phyloP scores from a whole-genome alignment of 495 filamentous ascomycete species.

The Hypoxylon fuscum region DNA sequence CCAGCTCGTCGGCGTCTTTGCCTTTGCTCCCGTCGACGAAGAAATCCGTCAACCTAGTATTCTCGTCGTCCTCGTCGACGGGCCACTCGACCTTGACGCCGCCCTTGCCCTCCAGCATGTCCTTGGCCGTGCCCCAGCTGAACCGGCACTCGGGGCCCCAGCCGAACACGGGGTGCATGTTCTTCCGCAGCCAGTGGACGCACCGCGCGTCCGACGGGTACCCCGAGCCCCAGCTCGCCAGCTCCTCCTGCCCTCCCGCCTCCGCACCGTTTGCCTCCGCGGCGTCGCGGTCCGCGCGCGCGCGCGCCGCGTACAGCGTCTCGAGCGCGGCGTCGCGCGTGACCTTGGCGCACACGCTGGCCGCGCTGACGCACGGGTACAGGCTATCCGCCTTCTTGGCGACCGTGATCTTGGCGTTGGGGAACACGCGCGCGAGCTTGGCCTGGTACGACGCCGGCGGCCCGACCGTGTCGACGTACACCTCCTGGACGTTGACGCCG shows the following conservation, averaged over 20 bases:
- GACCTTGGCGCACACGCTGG: slow-evolving; percentile 94
- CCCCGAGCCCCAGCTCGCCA: slow-evolving; percentile 81
- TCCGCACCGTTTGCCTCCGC: too few species aligned
- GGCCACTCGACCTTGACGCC: slow-evolving; percentile 86
- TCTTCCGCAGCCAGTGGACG: slow-evolving; percentile 78
- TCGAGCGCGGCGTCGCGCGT: slow-evolving; percentile 91
- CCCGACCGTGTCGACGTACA: slow-evolving; percentile 96
- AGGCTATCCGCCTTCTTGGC: slow-evolving; percentile 95
- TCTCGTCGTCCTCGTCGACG: slow-evolving; percentile 69
- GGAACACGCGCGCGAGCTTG: slow-evolving; percentile 85
- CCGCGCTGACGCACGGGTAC: slow-evolving; percentile 93
- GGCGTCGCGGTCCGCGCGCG: too few species aligned
- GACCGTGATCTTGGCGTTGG: slow-evolving; percentile 80
- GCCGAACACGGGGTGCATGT: slow-evolving; percentile 93
- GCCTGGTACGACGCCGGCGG: slow-evolving; percentile 82
- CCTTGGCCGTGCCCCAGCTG: slow-evolving; percentile 94
- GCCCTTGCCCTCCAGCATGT: slow-evolving; percentile 78
- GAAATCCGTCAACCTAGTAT: slow-evolving; percentile 76
- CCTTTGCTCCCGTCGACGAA: slow-evolving; percentile 57
- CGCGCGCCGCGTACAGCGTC: slow-evolving; percentile 66
- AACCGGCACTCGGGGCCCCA: slow-evolving; percentile 94
- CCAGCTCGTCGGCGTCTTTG: slow-evolving; percentile 63
- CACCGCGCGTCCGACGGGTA: slow-evolving; percentile 91
- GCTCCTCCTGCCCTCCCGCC: slow-evolving; percentile 23
- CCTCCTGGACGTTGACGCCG: slow-evolving; percentile 82